A percentile compares a stretch with the other conserved stretches of the same genome.
These are phyloP conservation scores for Discostella stelligeroides DNA, from an alignment of 108 stramenopile species.

Conservation along the genomic window DNA sequence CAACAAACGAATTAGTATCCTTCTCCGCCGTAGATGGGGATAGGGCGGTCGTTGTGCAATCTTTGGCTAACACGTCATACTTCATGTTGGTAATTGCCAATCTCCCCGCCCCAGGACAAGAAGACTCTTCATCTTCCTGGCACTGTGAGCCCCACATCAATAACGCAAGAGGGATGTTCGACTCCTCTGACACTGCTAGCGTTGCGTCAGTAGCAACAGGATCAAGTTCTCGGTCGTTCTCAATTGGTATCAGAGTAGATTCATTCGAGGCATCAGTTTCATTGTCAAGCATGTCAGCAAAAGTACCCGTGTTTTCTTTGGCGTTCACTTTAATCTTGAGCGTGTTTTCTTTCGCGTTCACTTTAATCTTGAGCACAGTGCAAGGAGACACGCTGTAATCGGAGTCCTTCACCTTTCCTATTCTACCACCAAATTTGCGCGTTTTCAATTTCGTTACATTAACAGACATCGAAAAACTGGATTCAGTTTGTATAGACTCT, in stretches of 20 bases:
- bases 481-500: constrained; percentile 1
- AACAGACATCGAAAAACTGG: constrained; percentile 13
- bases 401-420: not conserved
- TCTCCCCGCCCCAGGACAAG: not conserved
- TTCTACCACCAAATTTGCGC: not conserved
- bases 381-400: constrained; percentile 11
- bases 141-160: too few species aligned
- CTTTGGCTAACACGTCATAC: too few species aligned
- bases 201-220: not conserved
- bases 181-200: not conserved
- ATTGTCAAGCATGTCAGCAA: too few species aligned
- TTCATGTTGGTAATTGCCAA: too few species aligned
- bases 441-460: not conserved
- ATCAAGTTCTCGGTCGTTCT: not conserved
- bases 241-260: too few species aligned
- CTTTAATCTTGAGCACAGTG: constrained; percentile 24
- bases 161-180: not conserved
- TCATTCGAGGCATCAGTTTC: too few species aligned
- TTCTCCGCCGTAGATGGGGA: too few species aligned
- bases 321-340: constrained; percentile 26
- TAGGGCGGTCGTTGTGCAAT: too few species aligned
- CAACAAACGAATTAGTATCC: too few species aligned
- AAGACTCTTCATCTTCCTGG: not conserved
- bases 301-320: not conserved
- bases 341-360: constrained; percentile 11